A percentile compares a stretch with the other conserved stretches of the same genome.
phyloP scores from a whole-genome alignment of 1,284 basidiomycete genomes.

The Ceratobasidium papillatum region DNA sequence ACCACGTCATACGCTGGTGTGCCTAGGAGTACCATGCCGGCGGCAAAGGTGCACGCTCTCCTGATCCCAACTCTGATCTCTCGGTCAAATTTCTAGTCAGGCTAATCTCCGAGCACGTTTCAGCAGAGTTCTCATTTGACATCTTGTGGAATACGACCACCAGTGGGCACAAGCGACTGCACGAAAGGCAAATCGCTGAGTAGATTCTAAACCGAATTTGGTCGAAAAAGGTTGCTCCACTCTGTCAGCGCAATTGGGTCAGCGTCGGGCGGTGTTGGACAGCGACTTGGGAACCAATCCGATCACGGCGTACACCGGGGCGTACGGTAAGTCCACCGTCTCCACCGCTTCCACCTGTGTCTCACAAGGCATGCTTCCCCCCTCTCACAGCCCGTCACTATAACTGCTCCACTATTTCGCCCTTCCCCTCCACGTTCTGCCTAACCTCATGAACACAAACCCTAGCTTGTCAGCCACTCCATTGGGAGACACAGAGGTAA shows the following conservation, averaged over 20 bases:
- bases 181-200: not conserved
- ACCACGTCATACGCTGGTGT: not conserved
- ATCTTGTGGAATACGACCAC: conserved; percentile 1
- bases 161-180: not conserved
- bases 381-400: conserved; percentile 26
- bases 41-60: not conserved
- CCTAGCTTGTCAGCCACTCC: conserved; percentile 19
- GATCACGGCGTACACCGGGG: conserved; percentile 23
- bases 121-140: conserved; percentile 2
- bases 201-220: conserved; percentile 1
- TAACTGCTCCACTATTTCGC: conserved; percentile 32
- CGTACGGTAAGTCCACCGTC: conserved; percentile 33
- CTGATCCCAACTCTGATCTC: not conserved
- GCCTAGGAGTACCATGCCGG: not conserved
- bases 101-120: conserved; percentile 11
- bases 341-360: conserved; percentile 4
- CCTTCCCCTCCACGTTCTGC: conserved; percentile 11
- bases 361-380: conserved; percentile 21
- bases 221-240: not conserved
- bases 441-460: conserved; percentile 18
- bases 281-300: conserved; percentile 27
- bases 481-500: conserved; percentile 19
- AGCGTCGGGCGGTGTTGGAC: conserved; percentile 21
- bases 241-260: conserved; percentile 25
- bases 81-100: not conserved